Base-by-base conservation (phyloP, 352 stramenopile species). In the Globisporangium takayamanum region DNA sequence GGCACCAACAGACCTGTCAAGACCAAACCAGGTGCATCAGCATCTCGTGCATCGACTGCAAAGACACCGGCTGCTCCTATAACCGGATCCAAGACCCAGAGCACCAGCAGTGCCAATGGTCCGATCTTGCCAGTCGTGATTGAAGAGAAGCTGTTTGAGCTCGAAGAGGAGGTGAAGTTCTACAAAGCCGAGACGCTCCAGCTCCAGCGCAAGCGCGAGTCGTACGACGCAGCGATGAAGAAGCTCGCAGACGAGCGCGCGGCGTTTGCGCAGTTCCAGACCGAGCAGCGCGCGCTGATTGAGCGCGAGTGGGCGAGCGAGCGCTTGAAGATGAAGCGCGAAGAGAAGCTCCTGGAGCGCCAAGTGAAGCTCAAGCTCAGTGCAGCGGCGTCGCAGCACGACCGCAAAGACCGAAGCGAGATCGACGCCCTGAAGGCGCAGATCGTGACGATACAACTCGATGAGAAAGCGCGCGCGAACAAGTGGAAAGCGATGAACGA, bases 161-260 rank as follows among this genome's bases (percentile, higher is more conserved):
- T 94, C 6, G 83, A 95, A 64, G 78, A 88, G 67, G 86, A 94
- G 39, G 81, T 92, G n/a, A 89, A 81, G 53, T 86, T 90, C 45
- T 92, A 95, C 71, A 92, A 93, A 50, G 66, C 80, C 14, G 84
- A 90, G 56, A 93, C 83, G 5, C 59, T 93, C 6, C 80, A 87
- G 58, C 66, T 94, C 42, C 81, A 94, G 52, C 87, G 83, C 33
- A 76, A 74, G 48, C 88, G 85, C 50, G 66, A 88, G 1, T 74
- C 78, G 25, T 89, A 80, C 30, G 78, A 89, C 4, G 74, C 89
- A 59, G 70, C 84, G 41, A 57, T 76, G 2, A 80, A 78, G 39
- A 87, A 81, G 41, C 50, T 92, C n/a, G 66, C 67, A 4, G 48
- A 67, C 16, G 73, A 88, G 25, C 73, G 77, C 2, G 68, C 80